These are phyloP conservation scores for Eimeria nieschulzi DNA, from an alignment of 169 alveolate species.

Conservation along the genomic window DNA sequence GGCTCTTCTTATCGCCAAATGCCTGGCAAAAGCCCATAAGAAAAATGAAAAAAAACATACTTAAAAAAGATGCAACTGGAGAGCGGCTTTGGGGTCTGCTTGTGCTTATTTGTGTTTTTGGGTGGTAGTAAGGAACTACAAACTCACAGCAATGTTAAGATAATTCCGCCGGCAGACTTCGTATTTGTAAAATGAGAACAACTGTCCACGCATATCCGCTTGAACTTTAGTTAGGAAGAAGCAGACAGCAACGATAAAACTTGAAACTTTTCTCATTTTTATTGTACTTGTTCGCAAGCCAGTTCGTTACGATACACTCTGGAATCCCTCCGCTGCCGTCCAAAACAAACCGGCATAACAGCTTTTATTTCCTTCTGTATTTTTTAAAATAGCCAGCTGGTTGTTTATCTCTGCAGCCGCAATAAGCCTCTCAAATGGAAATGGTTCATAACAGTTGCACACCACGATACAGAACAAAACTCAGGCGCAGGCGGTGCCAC, in stretches of 20 bases:
- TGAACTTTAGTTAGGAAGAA: not conserved
- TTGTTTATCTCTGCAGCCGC: too few relatives aligned
- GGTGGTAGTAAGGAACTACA: too few relatives aligned
- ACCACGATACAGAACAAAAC: too few relatives aligned
- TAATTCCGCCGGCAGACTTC: conserved; percentile 7
- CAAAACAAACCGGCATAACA: too few relatives aligned
- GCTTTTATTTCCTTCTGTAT: too few relatives aligned
- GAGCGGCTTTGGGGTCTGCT: not conserved
- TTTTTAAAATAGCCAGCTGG: too few relatives aligned
- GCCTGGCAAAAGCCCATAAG: not conserved
- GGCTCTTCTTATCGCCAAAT: conserved; percentile 29
- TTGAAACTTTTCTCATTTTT: not conserved
- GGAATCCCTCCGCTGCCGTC: too few relatives aligned
- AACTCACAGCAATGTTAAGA: conserved; percentile 23
- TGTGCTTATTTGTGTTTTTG: too few relatives aligned
- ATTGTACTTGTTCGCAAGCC: not conserved
- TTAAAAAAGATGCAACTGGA: not conserved
- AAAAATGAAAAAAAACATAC: not conserved
- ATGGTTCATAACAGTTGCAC: too few relatives aligned
- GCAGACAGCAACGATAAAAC: not conserved
- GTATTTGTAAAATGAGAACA: not conserved
- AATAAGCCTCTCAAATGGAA: too few relatives aligned
- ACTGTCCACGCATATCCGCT: not conserved
- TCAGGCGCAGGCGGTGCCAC: too few relatives aligned
- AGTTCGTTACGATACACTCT: too few relatives aligned